A percentile compares a stretch with the other conserved stretches of the same genome.
These are phyloP conservation scores for Vigna nakashimae DNA, from an alignment of 306 rosid species.

Conservation along the genomic window DNA sequence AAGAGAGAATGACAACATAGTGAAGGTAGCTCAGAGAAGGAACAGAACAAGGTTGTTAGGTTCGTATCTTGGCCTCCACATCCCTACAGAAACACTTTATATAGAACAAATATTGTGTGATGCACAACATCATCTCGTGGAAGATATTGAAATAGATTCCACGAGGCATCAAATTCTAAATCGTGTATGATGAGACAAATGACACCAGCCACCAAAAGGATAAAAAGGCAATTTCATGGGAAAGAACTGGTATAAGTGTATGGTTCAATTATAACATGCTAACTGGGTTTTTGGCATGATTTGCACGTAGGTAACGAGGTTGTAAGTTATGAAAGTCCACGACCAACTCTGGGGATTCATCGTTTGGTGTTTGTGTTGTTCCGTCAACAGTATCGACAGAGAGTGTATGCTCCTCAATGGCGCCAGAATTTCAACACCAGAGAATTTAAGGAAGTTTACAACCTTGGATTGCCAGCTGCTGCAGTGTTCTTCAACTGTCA, in stretches of 20 bases:
- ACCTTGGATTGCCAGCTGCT: constrained; percentile 82
- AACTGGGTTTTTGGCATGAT: constrained; percentile 6
- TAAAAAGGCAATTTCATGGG: background rate
- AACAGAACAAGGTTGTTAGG: too few relatives aligned
- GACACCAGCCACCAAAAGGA: background rate
- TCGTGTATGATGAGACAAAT: background rate
- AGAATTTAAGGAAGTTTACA: constrained; percentile 82
- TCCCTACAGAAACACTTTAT: too few relatives aligned
- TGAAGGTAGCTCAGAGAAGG: too few relatives aligned
- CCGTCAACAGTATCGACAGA: constrained; percentile 72
- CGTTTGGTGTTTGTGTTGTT: constrained; percentile 71
- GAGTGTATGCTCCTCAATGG: constrained; percentile 88
- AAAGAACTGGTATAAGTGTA: background rate
- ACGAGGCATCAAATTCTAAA: constrained; percentile 36
- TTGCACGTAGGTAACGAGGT: constrained; percentile 43
- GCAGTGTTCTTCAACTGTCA: constrained; percentile 78
- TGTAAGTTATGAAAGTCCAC: constrained; percentile 56
- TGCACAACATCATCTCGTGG: background rate
- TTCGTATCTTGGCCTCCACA: too few relatives aligned
- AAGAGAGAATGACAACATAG: too few relatives aligned
- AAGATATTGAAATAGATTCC: background rate
- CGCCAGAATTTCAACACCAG: constrained; percentile 80
- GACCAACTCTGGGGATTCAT: constrained; percentile 78
- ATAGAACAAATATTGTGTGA: background rate
- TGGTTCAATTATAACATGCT: too few relatives aligned